Percentiles rank a stretch among this genome's conserved stretches.
Conservation (phyloP, 1,284 basidiomycete genomes). For the Stygiomarasmius scandens region DNA sequence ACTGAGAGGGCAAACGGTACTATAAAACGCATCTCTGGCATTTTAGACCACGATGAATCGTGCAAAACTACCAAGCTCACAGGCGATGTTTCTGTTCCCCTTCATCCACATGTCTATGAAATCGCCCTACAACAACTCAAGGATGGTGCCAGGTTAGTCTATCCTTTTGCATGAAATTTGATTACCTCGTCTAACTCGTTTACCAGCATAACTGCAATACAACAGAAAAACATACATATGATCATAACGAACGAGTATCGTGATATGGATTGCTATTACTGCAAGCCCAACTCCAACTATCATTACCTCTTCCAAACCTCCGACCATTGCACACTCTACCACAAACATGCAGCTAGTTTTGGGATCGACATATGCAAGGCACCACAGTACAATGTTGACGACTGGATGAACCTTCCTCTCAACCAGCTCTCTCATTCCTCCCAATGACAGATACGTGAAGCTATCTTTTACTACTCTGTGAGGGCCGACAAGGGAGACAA, state of each 20-base stretch:
- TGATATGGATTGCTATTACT: not conserved
- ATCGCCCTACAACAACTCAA: too few species aligned
- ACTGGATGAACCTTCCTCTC: conserved; percentile 4
- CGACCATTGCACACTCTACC: conserved; percentile 4
- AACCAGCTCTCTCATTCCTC: not conserved
- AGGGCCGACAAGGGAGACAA: conserved; percentile 12
- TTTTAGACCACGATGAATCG: too few species aligned
- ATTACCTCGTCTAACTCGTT: not conserved
- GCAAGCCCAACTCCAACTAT: not conserved
- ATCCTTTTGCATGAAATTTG: too few species aligned
- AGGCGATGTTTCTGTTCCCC: too few species aligned
- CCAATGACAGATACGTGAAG: not conserved
- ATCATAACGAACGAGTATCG: not conserved
- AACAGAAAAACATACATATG: not conserved
- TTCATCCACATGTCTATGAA: too few species aligned
- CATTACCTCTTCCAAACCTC: not conserved
- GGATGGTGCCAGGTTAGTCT: too few species aligned
- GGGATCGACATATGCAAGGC: not conserved
- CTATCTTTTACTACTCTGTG: conserved; percentile 12
- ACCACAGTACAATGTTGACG: conserved; percentile 3
- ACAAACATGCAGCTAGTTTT: not conserved
- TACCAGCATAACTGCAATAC: conserved; percentile 1
- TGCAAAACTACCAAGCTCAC: too few species aligned
- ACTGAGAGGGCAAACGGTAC: too few species aligned
- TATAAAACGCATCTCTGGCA: too few species aligned